Evolutionary conservation across 768 basidiomycete species (phyloP), one percentile per base, ranked within the genome.

Genomic region (Pulveroboletus frians): DNA sequence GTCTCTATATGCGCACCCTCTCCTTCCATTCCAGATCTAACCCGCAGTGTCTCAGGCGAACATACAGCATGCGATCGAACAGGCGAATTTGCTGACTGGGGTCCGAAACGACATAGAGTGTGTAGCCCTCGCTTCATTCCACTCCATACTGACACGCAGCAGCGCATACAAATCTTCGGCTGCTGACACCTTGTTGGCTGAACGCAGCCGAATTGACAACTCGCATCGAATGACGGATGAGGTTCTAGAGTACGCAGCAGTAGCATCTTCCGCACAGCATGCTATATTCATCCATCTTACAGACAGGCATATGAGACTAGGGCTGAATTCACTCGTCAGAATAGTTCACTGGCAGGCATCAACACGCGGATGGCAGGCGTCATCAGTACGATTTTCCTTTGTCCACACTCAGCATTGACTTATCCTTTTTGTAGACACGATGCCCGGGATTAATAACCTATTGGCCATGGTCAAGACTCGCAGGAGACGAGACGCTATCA

Each of bases 261-360:
- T 13, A 20, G 18, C 43, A 48, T 2, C 46, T 44, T 9, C 37
- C 42, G 37, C 31, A 14, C 21, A 23, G 9, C 31, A 43, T 36
- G 13, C 5, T 17, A 40, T 39, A 42, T 31, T 46, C 42, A 50
- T 46, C 44, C 23, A 37, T 43, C 29, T 27, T 23, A 27, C 46
- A 97, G 93, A 38, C 96, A 98, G 81, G 96, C 95, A 26, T 94
- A 97, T 62, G 96, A 92, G 63, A 97, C 95, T 3, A 84, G 96
- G 27, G 81, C 90, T 18, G 95, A 97, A 69, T 97, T 99, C 69
- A 72, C 79, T 23, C 79, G 83, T 39, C 96, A 99, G 68, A 76
- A 92, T 29, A 67, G 76, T 10, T 81, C 86, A 18, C 69, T 99
- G 35, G 71, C 80, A 9, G 76, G 83, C 14, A 90, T 99, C 55